Evolutionary conservation across 2,329 filamentous ascomycete species (phyloP), one percentile per base, ranked within the genome.

Genomic region (Kalmusia sp.): DNA sequence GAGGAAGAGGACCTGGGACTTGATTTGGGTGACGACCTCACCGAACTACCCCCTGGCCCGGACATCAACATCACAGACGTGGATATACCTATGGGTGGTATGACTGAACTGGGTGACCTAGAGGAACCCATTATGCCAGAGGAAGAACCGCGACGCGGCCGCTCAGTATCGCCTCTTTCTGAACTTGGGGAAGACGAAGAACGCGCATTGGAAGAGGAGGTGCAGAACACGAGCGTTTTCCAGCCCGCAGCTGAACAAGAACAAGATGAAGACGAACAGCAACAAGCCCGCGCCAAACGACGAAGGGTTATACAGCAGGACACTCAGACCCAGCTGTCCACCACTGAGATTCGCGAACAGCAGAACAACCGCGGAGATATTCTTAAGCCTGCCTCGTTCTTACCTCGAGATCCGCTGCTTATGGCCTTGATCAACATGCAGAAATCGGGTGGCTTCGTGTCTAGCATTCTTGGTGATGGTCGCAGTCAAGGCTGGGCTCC

Each of bases 351-450:
- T 76, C 92, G 91, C 72, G 87, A 90, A 59, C 92, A 96, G 71
- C 92, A 96, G 71, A 83, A 87, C 52, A 91, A 96, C 71, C 89
- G 90, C 59, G 89, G 91, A 39, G 91, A 89, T 66, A 98, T 98
- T 57, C 81, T 96, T 52, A 93, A 90, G 75, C 85, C 89, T 1
- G 87, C 90, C 6, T 87, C 87, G 0, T 96, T 96, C 75, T 80
- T 99, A 38, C 92, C 93, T 1, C 87, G 91, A 33, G 92, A 99
- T 63, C 91, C 93, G 1, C 87, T 93, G 49, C 82, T 98, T 12
- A 82, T 98, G 25, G 91, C 92, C 28, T 80, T 99, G 19, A 89
- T 96, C 80, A 91, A 93, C 64, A 89, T 97, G 84, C 95, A 97
- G 74, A 92, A 90, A 77, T 92, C 85, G 49, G 93, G 95, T 49